A percentile compares a stretch with the other conserved stretches of the same genome.
phyloP scores from a whole-genome alignment of 2,329 filamentous ascomycete species.

The Eurotiales sp. region DNA sequence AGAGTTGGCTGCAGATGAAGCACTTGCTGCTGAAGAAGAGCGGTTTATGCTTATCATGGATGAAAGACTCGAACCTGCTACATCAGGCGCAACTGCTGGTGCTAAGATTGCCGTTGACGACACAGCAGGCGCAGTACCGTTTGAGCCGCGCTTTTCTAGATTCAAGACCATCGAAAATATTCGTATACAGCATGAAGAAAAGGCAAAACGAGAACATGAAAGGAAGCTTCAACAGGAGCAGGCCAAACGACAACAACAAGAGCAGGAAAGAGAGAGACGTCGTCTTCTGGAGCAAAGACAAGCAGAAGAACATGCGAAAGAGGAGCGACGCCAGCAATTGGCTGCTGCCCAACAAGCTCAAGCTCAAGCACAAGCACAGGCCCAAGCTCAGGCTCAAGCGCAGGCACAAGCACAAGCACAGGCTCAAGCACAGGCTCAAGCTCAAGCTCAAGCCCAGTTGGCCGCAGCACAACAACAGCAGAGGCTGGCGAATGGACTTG shows the following conservation, averaged over 20 bases:
- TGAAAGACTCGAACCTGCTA: conserved; percentile 66
- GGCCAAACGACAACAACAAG: conserved; percentile 45
- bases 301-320: conserved; percentile 41
- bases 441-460: conserved; percentile 45
- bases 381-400: conserved; percentile 41
- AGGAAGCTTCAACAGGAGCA: conserved; percentile 49
- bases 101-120: conserved; percentile 66
- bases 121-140: conserved; percentile 66
- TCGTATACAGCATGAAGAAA: conserved; percentile 70
- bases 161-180: conserved; percentile 92
- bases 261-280: conserved; percentile 47
- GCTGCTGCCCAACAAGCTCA: conserved; percentile 47
- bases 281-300: conserved; percentile 42
- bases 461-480: conserved; percentile 47
- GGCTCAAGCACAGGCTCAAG: conserved; percentile 39
- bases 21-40: conserved; percentile 81
- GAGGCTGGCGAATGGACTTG: conserved; percentile 44
- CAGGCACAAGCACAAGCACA: conserved; percentile 39
- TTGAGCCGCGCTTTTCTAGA: conserved; percentile 81
- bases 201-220: conserved; percentile 49
- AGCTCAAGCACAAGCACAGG: conserved; percentile 35
- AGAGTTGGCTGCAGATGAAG: conserved; percentile 92
- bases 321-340: conserved; percentile 37
- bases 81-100: conserved; percentile 55
- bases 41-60: conserved; percentile 91